These are phyloP conservation scores for Moniliophthora roreri DNA, from an alignment of 1,284 basidiomycete species.

Conservation along the genomic window DNA sequence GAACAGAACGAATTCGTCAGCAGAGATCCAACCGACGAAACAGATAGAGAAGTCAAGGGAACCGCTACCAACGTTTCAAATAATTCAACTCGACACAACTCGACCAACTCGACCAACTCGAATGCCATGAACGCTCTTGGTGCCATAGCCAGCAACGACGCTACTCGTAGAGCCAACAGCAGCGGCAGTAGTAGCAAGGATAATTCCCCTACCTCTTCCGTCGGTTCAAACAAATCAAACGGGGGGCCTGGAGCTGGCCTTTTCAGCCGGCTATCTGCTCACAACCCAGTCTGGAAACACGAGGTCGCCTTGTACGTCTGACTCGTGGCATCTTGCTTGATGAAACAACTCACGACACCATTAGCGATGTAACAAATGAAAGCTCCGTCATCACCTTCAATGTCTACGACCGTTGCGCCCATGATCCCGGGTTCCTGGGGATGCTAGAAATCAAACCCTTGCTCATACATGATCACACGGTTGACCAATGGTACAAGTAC, in stretches of 20 bases:
- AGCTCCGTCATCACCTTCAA: constrained; percentile 86
- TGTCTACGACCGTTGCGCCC: constrained; percentile 86
- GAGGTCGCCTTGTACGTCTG: constrained; percentile 90
- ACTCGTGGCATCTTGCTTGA: constrained; percentile 13
- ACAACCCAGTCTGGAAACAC: constrained; percentile 99
- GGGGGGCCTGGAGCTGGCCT: constrained; percentile 31
- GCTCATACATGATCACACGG: constrained; percentile 87
- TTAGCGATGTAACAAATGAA: constrained; percentile 95
- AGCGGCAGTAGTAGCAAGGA: constrained; percentile 27
- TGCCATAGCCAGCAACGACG: constrained; percentile 59
- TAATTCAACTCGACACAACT: constrained; percentile 46
- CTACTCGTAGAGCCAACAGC: constrained; percentile 22
- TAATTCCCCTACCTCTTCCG: constrained; percentile 36
- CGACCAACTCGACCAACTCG: constrained; percentile 57
- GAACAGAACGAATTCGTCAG: constrained; percentile 99
- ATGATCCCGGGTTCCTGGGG: constrained; percentile 90
- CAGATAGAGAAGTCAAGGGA: constrained; percentile 86
- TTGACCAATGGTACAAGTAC: constrained; percentile 97
- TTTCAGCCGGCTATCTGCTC: constrained; percentile 65
- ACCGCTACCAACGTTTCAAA: no score
- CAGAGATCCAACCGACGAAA: constrained; percentile 84
- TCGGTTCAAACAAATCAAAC: constrained; percentile 30
- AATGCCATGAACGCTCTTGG: constrained; percentile 68
- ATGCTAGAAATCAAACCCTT: constrained; percentile 90
- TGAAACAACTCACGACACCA: constrained; percentile 14